Conservation (phyloP, 805 yeast species). For the Pichia cabralensis region DNA sequence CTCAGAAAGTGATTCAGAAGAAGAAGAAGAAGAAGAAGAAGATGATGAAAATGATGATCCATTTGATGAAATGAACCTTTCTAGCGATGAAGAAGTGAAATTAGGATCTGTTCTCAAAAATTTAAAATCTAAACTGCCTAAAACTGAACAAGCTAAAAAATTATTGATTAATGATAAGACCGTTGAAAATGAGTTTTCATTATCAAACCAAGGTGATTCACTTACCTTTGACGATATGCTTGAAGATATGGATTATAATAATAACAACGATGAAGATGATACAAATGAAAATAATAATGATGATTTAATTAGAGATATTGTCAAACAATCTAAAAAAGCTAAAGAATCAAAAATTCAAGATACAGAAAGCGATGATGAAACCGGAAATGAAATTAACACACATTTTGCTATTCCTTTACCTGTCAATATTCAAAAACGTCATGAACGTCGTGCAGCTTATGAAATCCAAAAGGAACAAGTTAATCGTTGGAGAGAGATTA, state of each 20-base stretch:
- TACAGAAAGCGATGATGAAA: conserved; percentile 19
- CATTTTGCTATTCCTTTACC: conserved; percentile 78
- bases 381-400: conserved; percentile 4
- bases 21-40: conserved; percentile 13
- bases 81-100: conserved; percentile 36
- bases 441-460: conserved; percentile 84
- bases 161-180: conserved; percentile 40
- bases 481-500: conserved; percentile 78
- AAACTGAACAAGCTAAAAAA: conserved; percentile 27
- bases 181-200: conserved; percentile 58
- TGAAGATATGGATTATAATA: conserved; percentile 39
- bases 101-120: conserved; percentile 37
- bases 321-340: conserved; percentile 24
- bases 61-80: conserved; percentile 20
- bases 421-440: conserved; percentile 70
- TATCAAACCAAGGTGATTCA: conserved; percentile 52
- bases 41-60: conserved; percentile 18
- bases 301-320: conserved; percentile 31
- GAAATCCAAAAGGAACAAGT: conserved; percentile 83
- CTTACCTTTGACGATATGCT: conserved; percentile 70
- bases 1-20: not conserved
- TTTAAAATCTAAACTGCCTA: conserved; percentile 27
- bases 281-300: conserved; percentile 25
- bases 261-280: conserved; percentile 19
- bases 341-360: conserved; percentile 13